phyloP scores from a whole-genome alignment of 2,329 filamentous ascomycete genomes.

The Boeremia exigua region DNA sequence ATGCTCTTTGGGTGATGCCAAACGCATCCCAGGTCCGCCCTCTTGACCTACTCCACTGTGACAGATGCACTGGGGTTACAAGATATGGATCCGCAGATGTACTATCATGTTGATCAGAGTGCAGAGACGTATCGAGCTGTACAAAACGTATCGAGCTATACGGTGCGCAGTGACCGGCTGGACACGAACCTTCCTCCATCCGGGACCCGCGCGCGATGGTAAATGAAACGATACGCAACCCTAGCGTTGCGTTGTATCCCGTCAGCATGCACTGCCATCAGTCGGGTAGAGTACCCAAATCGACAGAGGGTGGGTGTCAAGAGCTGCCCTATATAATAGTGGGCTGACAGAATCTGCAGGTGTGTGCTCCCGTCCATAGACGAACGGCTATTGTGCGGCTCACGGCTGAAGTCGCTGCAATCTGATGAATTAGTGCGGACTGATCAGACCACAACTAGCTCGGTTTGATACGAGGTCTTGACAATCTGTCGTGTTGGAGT shows the following conservation, averaged over 20 bases:
- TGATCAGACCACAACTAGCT: not conserved
- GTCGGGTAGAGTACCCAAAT: not conserved
- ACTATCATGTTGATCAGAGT: no score
- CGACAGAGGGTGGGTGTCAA: not conserved
- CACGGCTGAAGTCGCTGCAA: not conserved
- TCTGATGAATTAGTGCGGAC: not conserved
- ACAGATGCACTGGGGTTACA: no score
- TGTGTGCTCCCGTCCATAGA: not conserved
- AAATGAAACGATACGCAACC: not conserved
- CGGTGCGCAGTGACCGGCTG: not conserved
- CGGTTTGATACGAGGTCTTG: not conserved
- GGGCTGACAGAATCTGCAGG: not conserved
- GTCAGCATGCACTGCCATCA: not conserved
- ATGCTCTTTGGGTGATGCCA: no score
- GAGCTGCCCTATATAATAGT: not conserved
- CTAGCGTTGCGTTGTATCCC: not conserved
- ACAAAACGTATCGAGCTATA: not conserved
- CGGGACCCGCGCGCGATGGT: not conserved
- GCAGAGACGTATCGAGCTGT: no score
- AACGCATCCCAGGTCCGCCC: no score
- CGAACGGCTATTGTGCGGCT: not conserved
- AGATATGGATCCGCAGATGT: no score
- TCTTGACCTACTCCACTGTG: no score
- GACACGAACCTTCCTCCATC: not conserved
- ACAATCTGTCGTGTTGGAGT: not conserved